These are phyloP conservation scores for Alternaria burnsii DNA, from an alignment of 2,329 filamentous ascomycete genomes.

Conservation along the genomic window DNA sequence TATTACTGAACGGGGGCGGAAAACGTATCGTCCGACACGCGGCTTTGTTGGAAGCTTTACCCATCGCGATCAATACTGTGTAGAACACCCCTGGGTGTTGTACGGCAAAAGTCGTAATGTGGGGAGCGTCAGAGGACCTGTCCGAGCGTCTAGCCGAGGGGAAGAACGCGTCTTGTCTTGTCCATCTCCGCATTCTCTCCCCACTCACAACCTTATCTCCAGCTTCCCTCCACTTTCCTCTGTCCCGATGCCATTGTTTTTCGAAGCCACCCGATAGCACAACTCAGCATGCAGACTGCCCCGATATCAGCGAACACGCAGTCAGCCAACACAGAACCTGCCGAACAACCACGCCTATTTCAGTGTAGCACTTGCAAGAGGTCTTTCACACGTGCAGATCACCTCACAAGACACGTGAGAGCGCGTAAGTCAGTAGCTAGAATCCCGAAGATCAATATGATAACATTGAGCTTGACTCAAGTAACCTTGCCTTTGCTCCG, in stretches of 20 bases:
- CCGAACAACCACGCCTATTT: slow-evolving; percentile 46
- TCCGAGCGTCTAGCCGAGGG: neutral
- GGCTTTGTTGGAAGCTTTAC: slow-evolving; percentile 1
- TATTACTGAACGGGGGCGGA: neutral
- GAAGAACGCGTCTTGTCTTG: slow-evolving; percentile 1
- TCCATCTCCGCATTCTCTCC: slow-evolving; percentile 21
- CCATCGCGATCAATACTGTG: neutral
- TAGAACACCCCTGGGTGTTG: neutral
- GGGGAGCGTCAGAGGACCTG: slow-evolving; percentile 10
- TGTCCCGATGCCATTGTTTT: slow-evolving; percentile 24
- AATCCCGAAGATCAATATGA: neutral
- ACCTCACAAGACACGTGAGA: slow-evolving; percentile 63
- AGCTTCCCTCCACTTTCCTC: slow-evolving; percentile 37
- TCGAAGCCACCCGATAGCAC: slow-evolving; percentile 15
- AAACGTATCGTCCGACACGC: neutral
- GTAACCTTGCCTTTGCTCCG: too few species aligned
- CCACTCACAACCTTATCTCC: slow-evolving; percentile 24
- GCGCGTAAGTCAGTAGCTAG: slow-evolving; percentile 50
- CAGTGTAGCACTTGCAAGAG: slow-evolving; percentile 63
- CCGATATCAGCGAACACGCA: slow-evolving; percentile 14
- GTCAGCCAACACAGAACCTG: slow-evolving; percentile 23
- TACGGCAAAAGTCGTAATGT: slow-evolving; percentile 23
- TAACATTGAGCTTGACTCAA: neutral
- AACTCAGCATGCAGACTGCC: slow-evolving; percentile 30
- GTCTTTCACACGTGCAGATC: slow-evolving; percentile 62